Base-by-base conservation (phyloP, 306 rosid species). In the Quercus suber region DNA sequence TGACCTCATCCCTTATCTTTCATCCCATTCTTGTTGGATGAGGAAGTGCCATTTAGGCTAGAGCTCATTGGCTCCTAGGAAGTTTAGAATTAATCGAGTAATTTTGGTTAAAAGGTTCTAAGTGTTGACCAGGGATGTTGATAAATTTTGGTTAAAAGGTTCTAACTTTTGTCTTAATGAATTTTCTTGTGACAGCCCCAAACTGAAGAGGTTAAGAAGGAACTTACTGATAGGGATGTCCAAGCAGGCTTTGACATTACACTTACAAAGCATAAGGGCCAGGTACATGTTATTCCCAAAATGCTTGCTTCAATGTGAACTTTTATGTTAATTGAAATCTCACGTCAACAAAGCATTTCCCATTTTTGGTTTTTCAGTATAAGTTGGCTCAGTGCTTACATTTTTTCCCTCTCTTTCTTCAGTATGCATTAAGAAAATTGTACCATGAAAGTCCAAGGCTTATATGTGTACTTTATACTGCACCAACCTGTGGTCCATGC, bases 361-460 rank as follows among this genome's bases (percentile, higher is more conserved):
- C 45, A 8, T 69, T 71, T 20, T 15, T 56, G 49, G 55, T 25
- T 65, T 80, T 41, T 57, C 71, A 31, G 13, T 65, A 18, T 45
- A 27, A 71, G 49, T 33, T n/a, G 33, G 19, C 15, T 9, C 63
- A 69, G 9, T 15, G 35, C 27, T 49, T 61, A 25, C 5, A 25
- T 73, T 60, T 75, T 14, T 11, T 33, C 21, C 58, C 76, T 18
- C 31, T 72, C 76, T 67, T 68, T 58, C 61, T 80, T 74, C 91
- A 94, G 98, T 94, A 92, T 84, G 95, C 97, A 69, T 90, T 94
- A 63, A 93, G 98, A 69, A 94, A 94, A 86, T 81, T 94, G 86
- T 92, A 94, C 89, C 99, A 94, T 75, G 99, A 91, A 79, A 92
- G 99, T 86, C 97, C 97, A 51, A 88, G 99, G 89, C 92, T 92